Base-by-base conservation (phyloP, 139 green algal genomes). In the Raphidocelis subcapitata region DNA sequence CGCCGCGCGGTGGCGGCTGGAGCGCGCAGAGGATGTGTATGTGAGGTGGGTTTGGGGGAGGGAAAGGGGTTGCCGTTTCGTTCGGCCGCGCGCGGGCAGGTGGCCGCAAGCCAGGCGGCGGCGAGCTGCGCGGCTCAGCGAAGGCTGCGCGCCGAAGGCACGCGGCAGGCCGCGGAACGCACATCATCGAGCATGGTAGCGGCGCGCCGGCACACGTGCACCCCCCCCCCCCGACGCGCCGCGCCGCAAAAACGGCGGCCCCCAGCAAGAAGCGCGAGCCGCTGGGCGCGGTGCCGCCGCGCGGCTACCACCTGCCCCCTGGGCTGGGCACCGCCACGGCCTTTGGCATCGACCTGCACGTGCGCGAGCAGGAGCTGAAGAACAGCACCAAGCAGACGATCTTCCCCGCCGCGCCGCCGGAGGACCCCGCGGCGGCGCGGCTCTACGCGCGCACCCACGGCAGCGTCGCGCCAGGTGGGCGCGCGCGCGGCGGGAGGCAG, bases 1-100 rank as follows among this genome's bases (percentile, higher is more conserved):
- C 26, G 75, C 91, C 24, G 79, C 62, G 3, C 84, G 82, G 16
- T 94, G 86, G 86, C 74, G 82, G 51, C 63, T 87, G n/a, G 83
- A 92, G 61, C 77, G 75, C 16, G 37, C 65, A 35, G 89, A 94
- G 77, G 75, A 82, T 10, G 67, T 88, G 2, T 94, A 94, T 64
- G 74, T 75, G 2, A 89, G 81, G 86, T 91, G 35, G 37, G 74
- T 52, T 24, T 60, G n/a, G 24, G 3, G 32, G 24, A 60, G 14
- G n/a, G 10, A 36, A 12, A 14, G 54, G 36, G 37, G 31, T 14
- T 70, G 37, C 23, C 3, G 37, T n/a, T n/a, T n/a, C n/a, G n/a
- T n/a, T n/a, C n/a, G n/a, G n/a, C n/a, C n/a, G n/a, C n/a, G n/a
- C n/a, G n/a, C n/a, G n/a, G n/a, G n/a, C n/a, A n/a, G n/a, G n/a